phyloP scores from a whole-genome alignment of 164 flowering plant species.

The Magnolia changhungtana region DNA sequence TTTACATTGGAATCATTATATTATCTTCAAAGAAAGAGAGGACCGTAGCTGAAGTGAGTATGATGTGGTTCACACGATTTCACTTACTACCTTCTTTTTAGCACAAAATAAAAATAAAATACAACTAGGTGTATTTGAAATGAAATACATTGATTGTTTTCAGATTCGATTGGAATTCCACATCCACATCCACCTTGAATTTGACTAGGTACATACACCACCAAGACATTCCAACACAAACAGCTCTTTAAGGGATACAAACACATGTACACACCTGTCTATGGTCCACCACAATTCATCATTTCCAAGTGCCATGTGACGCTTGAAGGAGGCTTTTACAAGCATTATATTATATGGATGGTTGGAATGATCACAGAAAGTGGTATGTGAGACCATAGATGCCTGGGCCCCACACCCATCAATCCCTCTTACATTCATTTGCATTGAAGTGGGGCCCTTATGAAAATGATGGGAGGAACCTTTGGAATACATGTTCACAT shows the following conservation, averaged over 20 bases:
- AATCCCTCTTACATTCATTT: not conserved
- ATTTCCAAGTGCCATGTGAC: constrained; percentile 3
- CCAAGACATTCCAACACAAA: constrained; percentile 5
- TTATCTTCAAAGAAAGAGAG: too few species aligned
- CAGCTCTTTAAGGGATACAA: not conserved
- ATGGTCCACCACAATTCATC: not conserved
- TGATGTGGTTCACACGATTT: not conserved
- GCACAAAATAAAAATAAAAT: not conserved
- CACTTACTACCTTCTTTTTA: not conserved
- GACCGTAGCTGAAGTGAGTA: too few species aligned
- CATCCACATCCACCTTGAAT: not conserved
- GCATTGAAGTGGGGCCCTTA: not conserved
- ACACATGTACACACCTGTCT: constrained; percentile 5
- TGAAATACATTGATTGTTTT: not conserved
- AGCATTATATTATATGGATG: not conserved
- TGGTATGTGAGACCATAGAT: not conserved
- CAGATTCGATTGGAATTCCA: constrained; percentile 5
- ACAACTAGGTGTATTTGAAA: not conserved
- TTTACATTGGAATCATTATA: too few species aligned
- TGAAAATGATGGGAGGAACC: constrained; percentile 6
- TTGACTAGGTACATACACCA: constrained; percentile 5
- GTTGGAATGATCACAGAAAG: constrained; percentile 11
- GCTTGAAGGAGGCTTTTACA: not conserved
- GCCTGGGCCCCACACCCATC: constrained; percentile 2
- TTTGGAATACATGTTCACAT: not conserved